phyloP scores from a whole-genome alignment of 768 basidiomycete species.

The Boletus rex-veris region DNA sequence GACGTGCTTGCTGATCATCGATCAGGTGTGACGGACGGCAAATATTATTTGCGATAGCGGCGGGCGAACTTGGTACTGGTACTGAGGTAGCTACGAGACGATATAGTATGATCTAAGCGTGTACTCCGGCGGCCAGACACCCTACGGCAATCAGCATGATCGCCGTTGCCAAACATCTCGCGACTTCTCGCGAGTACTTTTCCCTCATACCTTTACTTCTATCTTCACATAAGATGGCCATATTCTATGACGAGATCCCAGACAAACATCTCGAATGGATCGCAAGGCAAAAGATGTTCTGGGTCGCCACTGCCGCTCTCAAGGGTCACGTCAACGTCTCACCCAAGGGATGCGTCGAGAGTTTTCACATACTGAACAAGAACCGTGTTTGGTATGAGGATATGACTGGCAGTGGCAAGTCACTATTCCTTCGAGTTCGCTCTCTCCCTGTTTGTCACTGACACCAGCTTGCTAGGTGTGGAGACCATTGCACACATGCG shows the following conservation, averaged over 20 bases:
- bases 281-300: conserved; percentile 61
- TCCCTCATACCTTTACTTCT: too few species aligned
- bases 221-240: conserved; percentile 42
- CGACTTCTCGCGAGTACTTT: not conserved
- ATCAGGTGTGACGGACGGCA: too few species aligned
- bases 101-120: too few species aligned
- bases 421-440: not conserved
- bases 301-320: conserved; percentile 67
- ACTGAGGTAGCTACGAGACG: too few species aligned
- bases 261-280: conserved; percentile 55
- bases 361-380: conserved; percentile 55
- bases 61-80: too few species aligned
- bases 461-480: conserved; percentile 34
- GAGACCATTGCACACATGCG: conserved; percentile 60
- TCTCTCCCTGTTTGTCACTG: not conserved
- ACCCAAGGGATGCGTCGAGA: conserved; percentile 58
- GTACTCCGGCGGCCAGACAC: too few species aligned
- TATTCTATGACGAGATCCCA: conserved; percentile 56
- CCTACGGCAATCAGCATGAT: not conserved
- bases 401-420: conserved; percentile 63
- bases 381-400: conserved; percentile 72
- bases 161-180: not conserved
- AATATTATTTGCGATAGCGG: too few species aligned
- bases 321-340: conserved; percentile 67
- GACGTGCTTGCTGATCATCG: too few species aligned